Base-by-base conservation (phyloP, 169 alveolate species). In the Plasmodium billcollinsi region DNA sequence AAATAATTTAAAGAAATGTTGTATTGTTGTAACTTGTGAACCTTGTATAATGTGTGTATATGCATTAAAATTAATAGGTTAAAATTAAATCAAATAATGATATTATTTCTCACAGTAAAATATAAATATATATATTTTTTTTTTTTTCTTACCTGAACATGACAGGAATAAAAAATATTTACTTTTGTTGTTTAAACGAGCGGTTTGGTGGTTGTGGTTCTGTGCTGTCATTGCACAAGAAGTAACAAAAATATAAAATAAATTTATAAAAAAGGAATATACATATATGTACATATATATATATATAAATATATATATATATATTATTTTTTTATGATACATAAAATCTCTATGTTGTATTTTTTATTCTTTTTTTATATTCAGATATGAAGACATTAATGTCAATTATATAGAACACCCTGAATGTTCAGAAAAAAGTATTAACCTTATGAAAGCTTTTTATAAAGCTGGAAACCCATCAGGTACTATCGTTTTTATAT, bases 1-100 rank as follows among this genome's bases (percentile, higher is more conserved):
- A 20, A 63, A 69, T 15, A 83, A 47, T 11, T 59, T 83, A 11
- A 72, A 72, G 26, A 61, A 63, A 1, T 83, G 80, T 18, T 69
- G 83, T 59, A 83, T 83, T 9, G 85, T 83, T 67, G 94, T 93
- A 18, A 93, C 96, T 33, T 92, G 95, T 62, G 97, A 95, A 74
- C 97, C 97, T 11, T 95, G 97, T 56, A 90, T 95, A 71, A 95
- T 95, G 97, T 95, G 97, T 86, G 97, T 96, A 9, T 94, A 93
- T 56, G 97, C 97, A 9, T 39, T 95, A 24, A 93, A 85, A 88
- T 89, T 88, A 70, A 59, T 75, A 50, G 95, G 94, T 91, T 59
- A 9, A 47, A 59, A 52, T 15, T 24, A 50, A 56, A 49, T 18
- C 29, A 61, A 62, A 62, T 18, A 24, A 24, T 20, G 15, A 59